Conservation (phyloP, 352 stramenopile genomes). For the Phytophthora nicotianae region DNA sequence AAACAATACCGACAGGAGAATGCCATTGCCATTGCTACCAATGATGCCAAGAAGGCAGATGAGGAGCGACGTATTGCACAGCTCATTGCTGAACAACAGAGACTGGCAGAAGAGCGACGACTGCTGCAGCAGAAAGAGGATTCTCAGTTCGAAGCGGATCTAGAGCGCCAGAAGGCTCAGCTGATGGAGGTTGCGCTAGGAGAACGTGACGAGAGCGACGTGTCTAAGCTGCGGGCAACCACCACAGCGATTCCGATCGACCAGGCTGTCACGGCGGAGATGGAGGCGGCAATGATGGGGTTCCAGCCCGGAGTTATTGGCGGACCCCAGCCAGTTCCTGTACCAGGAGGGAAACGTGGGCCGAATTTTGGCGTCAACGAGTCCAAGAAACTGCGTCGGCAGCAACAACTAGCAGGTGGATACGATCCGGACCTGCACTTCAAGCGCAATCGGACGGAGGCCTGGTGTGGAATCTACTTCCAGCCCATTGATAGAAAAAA, state of each 20-base stretch:
- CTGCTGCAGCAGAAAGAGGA: slow-evolving; percentile 82
- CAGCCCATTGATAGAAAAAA: slow-evolving; percentile 44
- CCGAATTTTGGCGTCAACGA: slow-evolving; percentile 82
- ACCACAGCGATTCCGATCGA: slow-evolving; percentile 87
- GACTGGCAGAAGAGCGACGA: slow-evolving; percentile 75
- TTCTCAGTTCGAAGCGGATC: slow-evolving; percentile 78
- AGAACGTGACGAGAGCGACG: slow-evolving; percentile 81
- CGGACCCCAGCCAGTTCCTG: slow-evolving; percentile 74
- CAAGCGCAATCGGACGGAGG: slow-evolving; percentile 80
- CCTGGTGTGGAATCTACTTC: slow-evolving; percentile 83
- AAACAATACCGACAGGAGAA: slow-evolving; percentile 88
- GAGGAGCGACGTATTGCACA: slow-evolving; percentile 87
- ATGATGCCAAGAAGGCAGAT: slow-evolving; percentile 86
- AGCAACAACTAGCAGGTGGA: slow-evolving; percentile 81
- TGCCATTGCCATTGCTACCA: slow-evolving; percentile 81
- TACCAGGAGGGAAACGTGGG: slow-evolving; percentile 80
- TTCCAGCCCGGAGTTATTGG: slow-evolving; percentile 80
- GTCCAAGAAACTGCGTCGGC: slow-evolving; percentile 75
- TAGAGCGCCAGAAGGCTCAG: slow-evolving; percentile 82
- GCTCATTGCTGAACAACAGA: slow-evolving; percentile 83
- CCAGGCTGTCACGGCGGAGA: slow-evolving; percentile 85
- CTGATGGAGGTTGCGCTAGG: slow-evolving; percentile 87
- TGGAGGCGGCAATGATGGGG: slow-evolving; percentile 90
- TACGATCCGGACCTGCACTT: slow-evolving; percentile 83
- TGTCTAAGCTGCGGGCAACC: slow-evolving; percentile 71